A percentile compares a stretch with the other conserved stretches of the same genome.
Evolutionary conservation across 2,329 filamentous ascomycete genomes (phyloP).

Genomic region (Pseudogymnoascus sp.): DNA sequence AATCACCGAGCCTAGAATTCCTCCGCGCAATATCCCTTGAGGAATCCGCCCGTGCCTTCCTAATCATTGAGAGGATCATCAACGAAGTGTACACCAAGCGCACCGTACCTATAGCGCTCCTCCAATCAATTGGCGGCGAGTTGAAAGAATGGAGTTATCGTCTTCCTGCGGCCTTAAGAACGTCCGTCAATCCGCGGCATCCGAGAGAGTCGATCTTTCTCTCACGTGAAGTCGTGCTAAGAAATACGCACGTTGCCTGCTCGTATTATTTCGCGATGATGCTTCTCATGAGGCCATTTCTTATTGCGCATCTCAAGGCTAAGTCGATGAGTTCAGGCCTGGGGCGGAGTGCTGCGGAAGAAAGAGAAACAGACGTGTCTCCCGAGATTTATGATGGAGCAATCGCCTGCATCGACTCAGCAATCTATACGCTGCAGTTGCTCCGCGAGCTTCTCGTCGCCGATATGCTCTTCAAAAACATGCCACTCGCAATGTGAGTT

Average conservation of each 20-base stretch:
- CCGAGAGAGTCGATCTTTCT: background rate
- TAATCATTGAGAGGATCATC: constrained; percentile 2
- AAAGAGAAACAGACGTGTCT: background rate
- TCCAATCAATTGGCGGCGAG: background rate
- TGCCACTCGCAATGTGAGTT: constrained; percentile 14
- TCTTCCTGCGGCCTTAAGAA: background rate
- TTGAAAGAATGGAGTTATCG: constrained; percentile 9
- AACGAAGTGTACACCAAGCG: constrained; percentile 5
- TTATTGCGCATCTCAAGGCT: constrained; percentile 15
- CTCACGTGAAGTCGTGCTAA: constrained; percentile 9
- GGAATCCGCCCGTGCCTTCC: constrained; percentile 9
- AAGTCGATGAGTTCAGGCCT: background rate
- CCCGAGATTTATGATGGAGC: background rate
- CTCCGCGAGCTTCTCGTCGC: constrained; percentile 3
- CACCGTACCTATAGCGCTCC: background rate
- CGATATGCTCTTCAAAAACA: constrained; percentile 13
- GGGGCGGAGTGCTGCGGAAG: background rate
- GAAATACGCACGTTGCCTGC: constrained; percentile 19
- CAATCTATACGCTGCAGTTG: constrained; percentile 11
- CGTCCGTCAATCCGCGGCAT: background rate
- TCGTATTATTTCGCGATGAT: constrained; percentile 20
- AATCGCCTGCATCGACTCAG: constrained; percentile 12
- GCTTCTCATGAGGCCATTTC: constrained; percentile 18
- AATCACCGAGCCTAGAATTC: background rate
- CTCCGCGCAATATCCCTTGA: background rate